Evolutionary conservation across 768 basidiomycete genomes (phyloP), one percentile per base, ranked within the genome.

Genomic region (Lentinus tigrinus): DNA sequence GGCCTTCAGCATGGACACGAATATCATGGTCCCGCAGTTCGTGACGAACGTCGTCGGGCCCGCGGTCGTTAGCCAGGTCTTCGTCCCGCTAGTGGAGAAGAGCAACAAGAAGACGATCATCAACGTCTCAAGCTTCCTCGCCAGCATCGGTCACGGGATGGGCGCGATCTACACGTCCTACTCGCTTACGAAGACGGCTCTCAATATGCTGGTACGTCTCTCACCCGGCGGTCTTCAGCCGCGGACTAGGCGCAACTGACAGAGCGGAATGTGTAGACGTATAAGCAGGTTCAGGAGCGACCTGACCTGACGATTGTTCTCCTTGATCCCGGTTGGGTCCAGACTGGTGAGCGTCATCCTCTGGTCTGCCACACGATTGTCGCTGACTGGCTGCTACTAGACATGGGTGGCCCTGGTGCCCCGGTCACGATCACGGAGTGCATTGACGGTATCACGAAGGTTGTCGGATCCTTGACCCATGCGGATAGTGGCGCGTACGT

Each of bases 181-280:
- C 55, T 64, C 66, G 16, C 69, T 75, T 42, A 70, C 64, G 26
- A 76, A 77, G 63, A 63, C 69, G 3, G 74, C 70, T 11, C 61
- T 76, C 46, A 75, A 75, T 52, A 77, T 77, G 76, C 63, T 77
- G 52, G 75, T 77, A 58, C 27, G 71, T 52, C 13, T 4, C 10
- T 10, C 10, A 10, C 28, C 28, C 5, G 4, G 28, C 13, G 1
- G n/a, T 5, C 7, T 27, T 5, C 19, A 3, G 5, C 9, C 16
- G 4, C 27, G 13, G 14, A 21, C 3, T 23, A 21, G 8, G 4
- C 17, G 34, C 3, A 17, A 28, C 36, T 27, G 4, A 19, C 10
- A 4, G 10, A 23, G 1, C 2, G 8, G 28, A 11, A 16, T 11
- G 23, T 17, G 14, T 24, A 63, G 62, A 57, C 62, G 47, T 47